Evolutionary conservation across 176 grass and related monocot species (phyloP).

Genomic region (Pontederia paniculata): DNA sequence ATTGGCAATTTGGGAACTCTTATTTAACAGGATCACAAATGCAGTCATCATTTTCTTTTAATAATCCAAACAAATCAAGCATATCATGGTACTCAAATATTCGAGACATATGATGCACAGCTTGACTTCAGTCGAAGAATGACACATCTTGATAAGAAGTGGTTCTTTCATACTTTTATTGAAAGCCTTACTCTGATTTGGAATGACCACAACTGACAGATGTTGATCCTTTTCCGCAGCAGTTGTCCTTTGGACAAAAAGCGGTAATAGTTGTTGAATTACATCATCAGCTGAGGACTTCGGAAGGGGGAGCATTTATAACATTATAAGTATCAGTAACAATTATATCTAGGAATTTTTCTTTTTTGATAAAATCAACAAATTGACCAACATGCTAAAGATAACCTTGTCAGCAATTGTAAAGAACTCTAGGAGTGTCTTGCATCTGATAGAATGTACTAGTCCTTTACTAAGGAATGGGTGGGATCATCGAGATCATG

Average conservation of each 20-base stretch:
- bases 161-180: slow-evolving; percentile 64
- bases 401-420: slow-evolving; percentile 95
- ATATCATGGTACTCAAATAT: slow-evolving; percentile 69
- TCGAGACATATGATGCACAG: slow-evolving; percentile 65
- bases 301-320: slow-evolving; percentile 13
- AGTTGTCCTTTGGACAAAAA: slow-evolving; percentile 57
- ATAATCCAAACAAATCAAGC: neutral
- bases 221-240: slow-evolving; percentile 39
- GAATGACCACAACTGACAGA: slow-evolving; percentile 26
- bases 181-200: slow-evolving; percentile 68
- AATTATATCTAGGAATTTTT: neutral
- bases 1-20: too few relatives aligned
- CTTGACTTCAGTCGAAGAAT: slow-evolving; percentile 65
- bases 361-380: neutral
- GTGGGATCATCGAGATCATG: slow-evolving; percentile 60
- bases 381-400: neutral
- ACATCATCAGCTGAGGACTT: slow-evolving; percentile 71
- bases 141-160: slow-evolving; percentile 71
- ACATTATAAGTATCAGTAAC: too few relatives aligned
- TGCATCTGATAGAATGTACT: slow-evolving; percentile 79
- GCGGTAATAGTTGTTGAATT: slow-evolving; percentile 66
- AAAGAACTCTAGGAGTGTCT: slow-evolving; percentile 58
- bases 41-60: neutral
- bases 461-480: slow-evolving; percentile 78
- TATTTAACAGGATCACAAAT: too few relatives aligned